Evolutionary conservation across 176 grass and related monocot genomes (phyloP).

Genomic region (Otatea glauca): DNA sequence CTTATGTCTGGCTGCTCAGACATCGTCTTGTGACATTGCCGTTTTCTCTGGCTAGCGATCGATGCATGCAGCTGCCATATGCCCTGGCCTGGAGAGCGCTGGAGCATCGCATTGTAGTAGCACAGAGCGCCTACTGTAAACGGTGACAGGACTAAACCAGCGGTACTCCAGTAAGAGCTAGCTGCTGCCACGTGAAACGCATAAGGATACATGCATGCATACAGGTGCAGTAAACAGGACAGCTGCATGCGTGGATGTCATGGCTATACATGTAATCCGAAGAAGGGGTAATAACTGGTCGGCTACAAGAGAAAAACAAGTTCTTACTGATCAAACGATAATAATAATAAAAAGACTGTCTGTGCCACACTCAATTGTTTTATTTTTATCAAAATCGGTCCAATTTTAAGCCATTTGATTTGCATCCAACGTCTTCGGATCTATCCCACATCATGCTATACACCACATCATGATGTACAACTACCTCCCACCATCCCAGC

Average conservation of each 20-base stretch:
- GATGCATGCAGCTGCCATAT: background rate
- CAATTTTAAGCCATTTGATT: too few relatives aligned
- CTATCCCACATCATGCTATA: too few relatives aligned
- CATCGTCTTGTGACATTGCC: constrained; percentile 44
- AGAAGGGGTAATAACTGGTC: background rate
- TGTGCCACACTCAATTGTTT: too few relatives aligned
- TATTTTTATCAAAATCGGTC: too few relatives aligned
- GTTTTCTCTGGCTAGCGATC: background rate
- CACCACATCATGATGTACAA: too few relatives aligned
- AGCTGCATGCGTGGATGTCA: background rate
- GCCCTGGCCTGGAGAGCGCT: background rate
- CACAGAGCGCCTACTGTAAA: constrained; percentile 34
- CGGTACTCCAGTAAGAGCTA: background rate
- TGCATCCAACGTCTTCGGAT: too few relatives aligned
- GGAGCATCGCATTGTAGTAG: constrained; percentile 39
- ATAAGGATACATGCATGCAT: background rate
- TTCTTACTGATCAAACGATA: background rate
- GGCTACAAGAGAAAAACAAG: background rate
- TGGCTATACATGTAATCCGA: background rate
- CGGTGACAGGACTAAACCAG: constrained; percentile 39
- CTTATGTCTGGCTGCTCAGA: constrained; percentile 18
- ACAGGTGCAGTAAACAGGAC: background rate
- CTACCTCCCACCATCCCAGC: too few relatives aligned
- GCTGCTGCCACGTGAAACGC: background rate
- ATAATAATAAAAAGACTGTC: background rate